Evolutionary conservation across 495 filamentous ascomycete species (phyloP), one percentile per base, ranked within the genome.

Genomic region (Penicillium lagena): DNA sequence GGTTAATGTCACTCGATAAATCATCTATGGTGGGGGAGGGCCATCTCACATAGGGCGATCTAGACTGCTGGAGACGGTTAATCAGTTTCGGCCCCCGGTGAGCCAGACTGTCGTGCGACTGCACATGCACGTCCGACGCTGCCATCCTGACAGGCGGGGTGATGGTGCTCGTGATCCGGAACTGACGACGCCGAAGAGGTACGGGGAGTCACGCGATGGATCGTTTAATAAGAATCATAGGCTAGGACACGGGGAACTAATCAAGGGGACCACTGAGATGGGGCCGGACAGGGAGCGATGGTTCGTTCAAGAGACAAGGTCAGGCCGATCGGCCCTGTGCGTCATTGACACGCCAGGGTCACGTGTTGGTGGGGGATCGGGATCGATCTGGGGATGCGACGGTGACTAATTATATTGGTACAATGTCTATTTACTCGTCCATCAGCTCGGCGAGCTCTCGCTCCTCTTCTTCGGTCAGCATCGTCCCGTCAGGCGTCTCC

Each of bases 371-470:
- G 22, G 22, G 22, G 22, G 17, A 22, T 22, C 22, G 22, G 22
- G 22, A 4, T 22, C 22, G 22, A 22, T 22, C 22, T 22, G 22
- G 22, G 22, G 22, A 22, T 22, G 22, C 22, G 3, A 22, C 22
- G 1, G 6, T 34, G 32, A 12, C n/a, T 12, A 11, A 34, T 6
- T 9, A 33, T 33, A n/a, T 5, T 5, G 1, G 31, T 34, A 34
- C 9, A 34, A 34, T 6, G 9, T 34, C 27, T 29, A 28, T 55
- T 47, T 59, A 55, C 45, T 63, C 57, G 39, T 89, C 85, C 89
- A 96, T 89, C 53, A 95, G 67, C 46, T 86, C 90, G 17, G 87
- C 89, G 47, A 95, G 68, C 63, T 95, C 90, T 12, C 81, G 81
- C 57, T 96, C 88, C 62, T 93, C 88, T 42, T 95, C 87, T 31